A percentile compares a stretch with the other conserved stretches of the same genome.
Evolutionary conservation across 495 filamentous ascomycete species (phyloP).

Genomic region (Penicillium roqueforti): DNA sequence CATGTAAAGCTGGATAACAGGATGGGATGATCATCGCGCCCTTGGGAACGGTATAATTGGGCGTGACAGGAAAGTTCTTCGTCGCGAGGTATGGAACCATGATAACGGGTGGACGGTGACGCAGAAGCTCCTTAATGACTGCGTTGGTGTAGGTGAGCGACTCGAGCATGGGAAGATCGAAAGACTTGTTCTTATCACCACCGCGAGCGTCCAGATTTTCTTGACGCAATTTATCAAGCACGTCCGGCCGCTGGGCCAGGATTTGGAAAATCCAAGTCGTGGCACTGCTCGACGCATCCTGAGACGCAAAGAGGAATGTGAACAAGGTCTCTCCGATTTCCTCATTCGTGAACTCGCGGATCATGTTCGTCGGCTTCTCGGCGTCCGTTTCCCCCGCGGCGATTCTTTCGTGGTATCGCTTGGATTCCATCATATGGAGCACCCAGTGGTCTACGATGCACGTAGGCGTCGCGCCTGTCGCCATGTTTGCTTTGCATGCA

Average conservation of each 20-base stretch:
- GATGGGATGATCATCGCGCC: slow-evolving; percentile 88
- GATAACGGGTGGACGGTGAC: slow-evolving; percentile 87
- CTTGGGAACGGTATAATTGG: slow-evolving; percentile 80
- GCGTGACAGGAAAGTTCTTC: slow-evolving; percentile 81
- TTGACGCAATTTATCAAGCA: slow-evolving; percentile 74
- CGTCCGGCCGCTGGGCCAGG: slow-evolving; percentile 82
- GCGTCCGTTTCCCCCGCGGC: slow-evolving; percentile 60
- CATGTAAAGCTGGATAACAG: slow-evolving; percentile 80
- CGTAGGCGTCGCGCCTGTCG: slow-evolving; percentile 68
- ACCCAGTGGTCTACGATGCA: slow-evolving; percentile 94
- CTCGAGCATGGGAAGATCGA: slow-evolving; percentile 79
- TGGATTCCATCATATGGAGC: slow-evolving; percentile 73
- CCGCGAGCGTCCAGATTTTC: slow-evolving; percentile 73
- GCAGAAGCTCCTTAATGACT: slow-evolving; percentile 84
- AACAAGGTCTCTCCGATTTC: slow-evolving; percentile 91
- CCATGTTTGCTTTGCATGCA: slow-evolving; percentile 83
- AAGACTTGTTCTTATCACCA: slow-evolving; percentile 61
- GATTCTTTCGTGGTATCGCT: slow-evolving; percentile 60
- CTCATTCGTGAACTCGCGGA: slow-evolving; percentile 79
- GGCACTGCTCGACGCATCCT: slow-evolving; percentile 89
- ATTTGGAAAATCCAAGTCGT: slow-evolving; percentile 90
- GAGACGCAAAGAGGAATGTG: slow-evolving; percentile 94
- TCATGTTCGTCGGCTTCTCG: slow-evolving; percentile 70
- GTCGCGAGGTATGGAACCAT: slow-evolving; percentile 95
- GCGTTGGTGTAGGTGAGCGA: slow-evolving; percentile 82